Evolutionary conservation across 208 protist species (phyloP), one percentile per base, ranked within the genome.

Genomic region (Trypanosoma theileri): DNA sequence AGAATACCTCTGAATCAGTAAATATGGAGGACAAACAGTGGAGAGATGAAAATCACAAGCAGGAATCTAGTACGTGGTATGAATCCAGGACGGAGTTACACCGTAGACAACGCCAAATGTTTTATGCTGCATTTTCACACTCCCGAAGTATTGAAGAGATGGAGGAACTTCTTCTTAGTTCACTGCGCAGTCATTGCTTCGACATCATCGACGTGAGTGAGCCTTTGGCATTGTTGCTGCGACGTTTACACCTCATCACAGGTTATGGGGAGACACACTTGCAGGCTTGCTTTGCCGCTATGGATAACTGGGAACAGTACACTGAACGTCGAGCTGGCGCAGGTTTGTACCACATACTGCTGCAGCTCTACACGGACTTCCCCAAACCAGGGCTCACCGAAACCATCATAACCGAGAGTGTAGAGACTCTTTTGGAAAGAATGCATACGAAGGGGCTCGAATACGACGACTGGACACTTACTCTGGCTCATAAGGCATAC

Each of bases 391-490:
- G 68, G 4, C 19, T 67, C 9, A 67, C 59, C 12, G 59, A 44
- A 54, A 59, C 68, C 0, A 28, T 66, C 24, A 73, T 73, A 24
- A 44, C 53, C 17, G 68, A 73, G 40, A 67, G 59, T 52, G 68
- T 73, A 28, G 54, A 66, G 28, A 21, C 51, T 31, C n/a, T 73
- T 1, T 58, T 73, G 54, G 68, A 66, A 28, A 50, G n/a, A 40
- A 73, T 73, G 68, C 26, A 26, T 28, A 40, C 14, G n/a, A 66
- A 67, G 16, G 59, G 68, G 21, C 12, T 73, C 22, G 68, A 60
- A 17, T 66, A 62, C 61, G 68, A 73, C 45, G 68, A 73, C 40
- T 73, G 68, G 68, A 73, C 68, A 8, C 35, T 73, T 14, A 73
- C 59, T 16, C 31, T 73, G 44, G 68, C 68, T 19, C 52, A 73